Base-by-base conservation (phyloP, 1,139 yeast species). In the Taiozyma sp. region DNA sequence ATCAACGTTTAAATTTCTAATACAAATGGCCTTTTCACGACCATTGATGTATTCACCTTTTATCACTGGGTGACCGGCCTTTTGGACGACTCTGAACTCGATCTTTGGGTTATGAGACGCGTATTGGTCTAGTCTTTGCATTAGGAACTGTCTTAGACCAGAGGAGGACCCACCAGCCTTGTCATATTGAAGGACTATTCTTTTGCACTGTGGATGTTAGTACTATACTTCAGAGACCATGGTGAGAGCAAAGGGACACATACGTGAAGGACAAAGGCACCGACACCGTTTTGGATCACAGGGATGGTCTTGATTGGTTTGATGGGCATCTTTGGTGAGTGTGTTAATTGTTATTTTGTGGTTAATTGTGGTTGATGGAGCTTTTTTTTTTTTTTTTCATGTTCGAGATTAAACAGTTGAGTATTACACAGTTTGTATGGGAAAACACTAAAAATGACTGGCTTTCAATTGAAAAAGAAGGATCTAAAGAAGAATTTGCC, bases 91-190 rank as follows among this genome's bases (percentile, higher is more conserved):
- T 52, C 83, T 83, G 64, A 91, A 86, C 66, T 85, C 85, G 46
- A 89, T 80, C 54, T 80, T 77, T 45, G 88, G 83, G 65, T 87
- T 75, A 49, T 70, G 62, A 19, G 68, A 57, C 6, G 96, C 95
- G 54, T 86, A 69, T 29, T 73, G 61, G 56, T 80, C 73, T 44
- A 91, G 70, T 55, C 81, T 73, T 42, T 77, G 76, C 44, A 76
- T 71, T 51, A 93, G 71, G 57, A 88, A 79, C 51, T 86, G 82
- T 59, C 79, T 65, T 51, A 89, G 77, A 5, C 97, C 97, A 49
- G 76, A 75, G 1, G 98, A 91, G 5, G 96, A 87, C 21, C 98
- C 99, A 47, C 97, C 98, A 86, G 62, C 55, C 51, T 60, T 59
- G 47, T 59, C 62, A 43, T 56, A 57, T 47, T 59, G 63, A 9